These are phyloP conservation scores for Thraustochytrium striatum DNA, from an alignment of 352 stramenopile genomes.

Conservation along the genomic window DNA sequence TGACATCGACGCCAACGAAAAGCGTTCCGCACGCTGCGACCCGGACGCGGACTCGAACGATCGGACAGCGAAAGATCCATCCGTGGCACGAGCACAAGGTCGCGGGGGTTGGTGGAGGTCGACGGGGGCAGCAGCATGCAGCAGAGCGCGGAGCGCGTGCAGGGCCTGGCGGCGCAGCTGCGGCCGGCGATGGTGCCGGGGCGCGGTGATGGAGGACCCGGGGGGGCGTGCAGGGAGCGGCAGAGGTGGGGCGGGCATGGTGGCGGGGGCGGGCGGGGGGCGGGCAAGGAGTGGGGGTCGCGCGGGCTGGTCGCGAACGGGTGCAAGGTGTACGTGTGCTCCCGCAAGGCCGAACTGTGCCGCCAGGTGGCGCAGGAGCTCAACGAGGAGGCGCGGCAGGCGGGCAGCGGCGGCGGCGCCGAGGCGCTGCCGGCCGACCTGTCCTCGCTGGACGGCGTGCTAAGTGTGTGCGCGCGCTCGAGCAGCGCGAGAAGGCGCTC, in stretches of 20 bases:
- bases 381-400: conserved; percentile 35
- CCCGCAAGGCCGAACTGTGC: conserved; percentile 47
- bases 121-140: neutral
- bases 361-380: conserved; percentile 37
- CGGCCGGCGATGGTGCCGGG: neutral
- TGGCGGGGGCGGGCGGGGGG: conserved; percentile 85
- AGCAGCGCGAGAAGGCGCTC: conserved; percentile 67
- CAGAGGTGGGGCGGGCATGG: conserved; percentile 61
- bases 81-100: too few relatives aligned
- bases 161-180: neutral
- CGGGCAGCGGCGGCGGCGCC: conserved; percentile 59
- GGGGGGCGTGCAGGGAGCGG: too few relatives aligned
- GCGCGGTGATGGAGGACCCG: neutral
- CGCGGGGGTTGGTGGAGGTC: too few relatives aligned
- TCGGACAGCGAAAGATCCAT: too few relatives aligned
- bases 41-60: too few relatives aligned
- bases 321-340: conserved; percentile 86
- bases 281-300: conserved; percentile 82
- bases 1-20: too few relatives aligned
- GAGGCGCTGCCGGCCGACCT: conserved; percentile 73
- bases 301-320: conserved; percentile 83
- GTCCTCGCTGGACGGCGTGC: conserved; percentile 69
- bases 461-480: conserved; percentile 70
- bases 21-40: too few relatives aligned
- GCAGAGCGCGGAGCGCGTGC: neutral